Evolutionary conservation across 2,329 filamentous ascomycete species (phyloP), one percentile per base, ranked within the genome.

Genomic region (Fusarium sp.): DNA sequence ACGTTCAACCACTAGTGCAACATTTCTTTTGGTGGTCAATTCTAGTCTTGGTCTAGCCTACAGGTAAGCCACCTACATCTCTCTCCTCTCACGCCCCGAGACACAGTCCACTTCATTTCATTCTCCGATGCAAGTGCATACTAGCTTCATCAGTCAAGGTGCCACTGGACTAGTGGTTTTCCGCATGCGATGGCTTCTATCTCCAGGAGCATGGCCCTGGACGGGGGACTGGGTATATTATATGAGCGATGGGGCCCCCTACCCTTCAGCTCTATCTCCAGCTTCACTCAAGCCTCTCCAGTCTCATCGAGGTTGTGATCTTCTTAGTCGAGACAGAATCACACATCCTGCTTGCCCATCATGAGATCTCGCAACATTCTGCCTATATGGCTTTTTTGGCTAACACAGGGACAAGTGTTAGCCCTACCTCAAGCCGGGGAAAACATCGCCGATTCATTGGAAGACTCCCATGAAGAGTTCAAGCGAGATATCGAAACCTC

Each of bases 351-450:
- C 42, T 66, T 60, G 20, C 24, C 56, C 68, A 72, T 45, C 49
- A 75, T 75, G 73, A 75, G 57, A 59, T 69, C 72, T 20, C 52
- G 58, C 26, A 66, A 34, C 20, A 43, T 69, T 26, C 51, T 75
- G 48, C 71, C 74, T 43, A 20, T 73, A 63, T 75, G 74, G 74
- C 66, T 75, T 51, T 57, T 75, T 45, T 75, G 72, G 69, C 73
- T 75, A 63, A 75, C 69, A 17, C 62, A 68, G 38, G 67, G 59
- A 46, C 74, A 75, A 66, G 74, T 54, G 22, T 54, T 71, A 49
- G 68, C 60, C 38, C 54, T 74, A 20, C 71, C 72, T 17, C 53
- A 55, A 39, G 49, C 33, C 17, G 44, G 58, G 22, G 63, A 58
- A 28, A 48, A 38, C 42, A 52, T 57, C 17, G 50, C 52, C 44